Percentiles rank a stretch among this genome's conserved stretches.
These are phyloP conservation scores for Citrus maxima DNA, from an alignment of 345 rosid genomes.

Conservation along the genomic window DNA sequence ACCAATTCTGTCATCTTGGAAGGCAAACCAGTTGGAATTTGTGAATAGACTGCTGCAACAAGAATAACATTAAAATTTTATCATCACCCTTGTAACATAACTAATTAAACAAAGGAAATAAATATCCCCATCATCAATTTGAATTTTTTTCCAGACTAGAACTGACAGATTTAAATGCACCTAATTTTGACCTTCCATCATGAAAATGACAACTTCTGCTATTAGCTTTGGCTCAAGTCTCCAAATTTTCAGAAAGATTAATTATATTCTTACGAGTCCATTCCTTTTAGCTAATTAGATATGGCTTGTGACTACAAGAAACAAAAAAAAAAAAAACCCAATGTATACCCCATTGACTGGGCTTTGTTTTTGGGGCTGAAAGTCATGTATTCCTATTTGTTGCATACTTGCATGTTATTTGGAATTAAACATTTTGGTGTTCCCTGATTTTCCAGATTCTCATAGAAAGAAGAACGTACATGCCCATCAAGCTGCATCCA, in stretches of 20 bases:
- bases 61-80: not conserved
- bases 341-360: not conserved
- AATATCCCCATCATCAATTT: not conserved
- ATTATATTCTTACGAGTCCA: not conserved
- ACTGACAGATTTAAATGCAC: too few species aligned
- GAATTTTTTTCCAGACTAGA: not conserved
- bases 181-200: too few species aligned
- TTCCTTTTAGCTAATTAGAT: not conserved
- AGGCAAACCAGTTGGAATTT: constrained; percentile 96
- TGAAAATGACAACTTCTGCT: not conserved
- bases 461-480: too few species aligned
- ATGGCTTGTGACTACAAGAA: not conserved
- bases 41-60: constrained; percentile 73
- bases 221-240: not conserved
- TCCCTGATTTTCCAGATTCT: too few species aligned
- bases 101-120: not conserved
- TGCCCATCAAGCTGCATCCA: too few species aligned
- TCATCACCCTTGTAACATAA: not conserved
- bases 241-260: not conserved
- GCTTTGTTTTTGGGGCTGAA: not conserved
- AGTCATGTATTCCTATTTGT: not conserved
- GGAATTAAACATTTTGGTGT: not conserved
- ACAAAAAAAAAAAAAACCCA: not conserved
- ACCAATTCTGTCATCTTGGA: constrained; percentile 72
- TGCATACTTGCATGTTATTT: not conserved